These are phyloP conservation scores for Cercospora brassicicola DNA, from an alignment of 2,329 filamentous ascomycete species.

Conservation along the genomic window DNA sequence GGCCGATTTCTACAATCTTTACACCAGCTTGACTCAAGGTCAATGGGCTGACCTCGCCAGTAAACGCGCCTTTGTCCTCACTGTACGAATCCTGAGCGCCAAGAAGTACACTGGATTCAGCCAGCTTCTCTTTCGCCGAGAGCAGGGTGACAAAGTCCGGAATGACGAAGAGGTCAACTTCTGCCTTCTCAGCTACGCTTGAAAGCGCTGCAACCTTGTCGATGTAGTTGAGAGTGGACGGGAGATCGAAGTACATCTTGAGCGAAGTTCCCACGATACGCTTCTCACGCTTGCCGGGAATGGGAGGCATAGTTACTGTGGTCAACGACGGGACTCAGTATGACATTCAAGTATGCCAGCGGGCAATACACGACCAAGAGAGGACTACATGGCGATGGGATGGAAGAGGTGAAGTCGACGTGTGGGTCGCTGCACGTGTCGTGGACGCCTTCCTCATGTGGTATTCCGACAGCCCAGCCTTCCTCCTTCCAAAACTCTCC, in stretches of 20 bases:
- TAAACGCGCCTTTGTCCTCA: slow-evolving; percentile 71
- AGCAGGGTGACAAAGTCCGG: slow-evolving; percentile 72
- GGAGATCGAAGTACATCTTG: slow-evolving; percentile 77
- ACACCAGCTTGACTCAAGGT: slow-evolving; percentile 68
- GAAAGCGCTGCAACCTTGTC: slow-evolving; percentile 47
- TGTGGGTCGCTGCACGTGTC: slow-evolving; percentile 6
- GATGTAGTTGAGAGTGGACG: slow-evolving; percentile 57
- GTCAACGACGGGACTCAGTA: neutral
- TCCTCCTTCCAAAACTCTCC: neutral
- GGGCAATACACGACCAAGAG: neutral
- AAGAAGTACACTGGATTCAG: slow-evolving; percentile 56
- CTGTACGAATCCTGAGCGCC: slow-evolving; percentile 76
- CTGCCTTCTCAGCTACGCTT: slow-evolving; percentile 55
- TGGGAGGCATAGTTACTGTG: slow-evolving; percentile 36
- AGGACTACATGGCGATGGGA: neutral
- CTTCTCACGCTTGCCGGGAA: slow-evolving; percentile 46
- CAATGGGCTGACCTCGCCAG: slow-evolving; percentile 72
- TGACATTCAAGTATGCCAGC: neutral
- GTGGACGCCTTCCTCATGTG: neutral
- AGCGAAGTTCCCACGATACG: slow-evolving; percentile 71
- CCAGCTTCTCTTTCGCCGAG: slow-evolving; percentile 50
- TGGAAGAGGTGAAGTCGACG: slow-evolving; percentile 8
- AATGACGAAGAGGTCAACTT: slow-evolving; percentile 72
- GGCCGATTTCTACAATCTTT: slow-evolving; percentile 73
- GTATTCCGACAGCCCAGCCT: neutral